Percentiles rank a stretch among this genome's conserved stretches.
Evolutionary conservation across 2,329 filamentous ascomycete genomes (phyloP).

Genomic region (Blastomyces gilchristii): DNA sequence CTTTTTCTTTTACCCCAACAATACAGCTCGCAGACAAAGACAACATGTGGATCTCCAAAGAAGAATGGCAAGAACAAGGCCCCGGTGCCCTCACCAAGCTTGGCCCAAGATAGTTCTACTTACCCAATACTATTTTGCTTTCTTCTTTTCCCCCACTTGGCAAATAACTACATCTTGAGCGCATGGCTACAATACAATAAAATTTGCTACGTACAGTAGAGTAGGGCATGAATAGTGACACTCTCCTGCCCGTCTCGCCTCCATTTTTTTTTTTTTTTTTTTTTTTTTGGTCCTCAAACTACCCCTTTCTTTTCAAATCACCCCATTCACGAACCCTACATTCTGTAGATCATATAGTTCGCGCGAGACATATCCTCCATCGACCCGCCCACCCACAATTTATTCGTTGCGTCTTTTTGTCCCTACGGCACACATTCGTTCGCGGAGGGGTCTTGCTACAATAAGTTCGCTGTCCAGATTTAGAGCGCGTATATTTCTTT

Average conservation of each 20-base stretch:
- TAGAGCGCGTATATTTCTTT: not conserved
- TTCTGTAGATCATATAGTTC: not conserved
- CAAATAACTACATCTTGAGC: not conserved
- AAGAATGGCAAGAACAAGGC: conserved; percentile 94
- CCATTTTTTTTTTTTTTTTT: too few species aligned
- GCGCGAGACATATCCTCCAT: not conserved
- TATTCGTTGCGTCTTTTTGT: not conserved
- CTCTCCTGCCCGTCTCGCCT: not conserved
- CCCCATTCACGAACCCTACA: not conserved
- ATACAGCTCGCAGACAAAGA: conserved; percentile 87
- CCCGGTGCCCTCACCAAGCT: conserved; percentile 78
- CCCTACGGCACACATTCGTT: not conserved
- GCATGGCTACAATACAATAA: not conserved
- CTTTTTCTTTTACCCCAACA: conserved; percentile 9
- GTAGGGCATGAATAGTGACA: not conserved
- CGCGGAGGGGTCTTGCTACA: not conserved
- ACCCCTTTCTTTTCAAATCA: not conserved
- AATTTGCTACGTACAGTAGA: not conserved
- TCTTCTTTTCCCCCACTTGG: not conserved
- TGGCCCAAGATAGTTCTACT: conserved; percentile 59
- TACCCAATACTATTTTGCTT: not conserved
- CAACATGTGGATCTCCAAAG: conserved; percentile 96
- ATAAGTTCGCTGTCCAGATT: not conserved
- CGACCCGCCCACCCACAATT: not conserved
- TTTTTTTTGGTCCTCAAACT: too few species aligned